Percentiles rank a stretch among this genome's conserved stretches.
Conservation (phyloP, 1,284 basidiomycete genomes). For the Tilletia caries region DNA sequence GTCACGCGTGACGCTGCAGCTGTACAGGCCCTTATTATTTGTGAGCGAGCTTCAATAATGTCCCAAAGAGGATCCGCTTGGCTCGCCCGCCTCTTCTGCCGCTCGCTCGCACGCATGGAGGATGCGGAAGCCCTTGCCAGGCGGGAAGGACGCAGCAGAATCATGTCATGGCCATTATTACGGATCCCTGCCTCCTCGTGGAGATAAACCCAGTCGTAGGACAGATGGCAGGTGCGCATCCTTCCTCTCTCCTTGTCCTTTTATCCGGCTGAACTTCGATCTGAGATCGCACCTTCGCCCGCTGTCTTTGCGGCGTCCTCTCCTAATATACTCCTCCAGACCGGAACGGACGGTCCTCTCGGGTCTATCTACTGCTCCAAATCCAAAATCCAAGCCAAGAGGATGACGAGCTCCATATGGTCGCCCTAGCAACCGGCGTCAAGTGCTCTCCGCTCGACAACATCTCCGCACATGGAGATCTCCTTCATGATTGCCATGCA, state of each 20-base stretch:
- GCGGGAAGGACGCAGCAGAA: too few relatives aligned
- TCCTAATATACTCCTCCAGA: too few relatives aligned
- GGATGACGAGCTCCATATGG: constrained; percentile 56
- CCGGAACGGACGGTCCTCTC: constrained; percentile 40
- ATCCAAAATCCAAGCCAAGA: neutral
- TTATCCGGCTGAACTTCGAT: neutral
- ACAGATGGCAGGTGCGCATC: constrained; percentile 24
- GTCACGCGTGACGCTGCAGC: too few relatives aligned
- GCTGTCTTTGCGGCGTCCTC: too few relatives aligned
- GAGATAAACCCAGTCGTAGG: constrained; percentile 30
- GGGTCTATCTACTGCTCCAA: constrained; percentile 24
- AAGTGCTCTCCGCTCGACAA: constrained; percentile 73
- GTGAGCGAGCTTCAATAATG: too few relatives aligned
- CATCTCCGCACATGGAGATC: constrained; percentile 70
- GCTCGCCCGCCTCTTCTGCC: too few relatives aligned
- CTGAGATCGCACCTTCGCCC: neutral
- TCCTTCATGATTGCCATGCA: constrained; percentile 83
- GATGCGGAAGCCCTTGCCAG: too few relatives aligned
- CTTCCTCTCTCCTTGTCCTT: neutral
- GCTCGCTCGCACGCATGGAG: too few relatives aligned
- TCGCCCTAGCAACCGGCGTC: constrained; percentile 76
- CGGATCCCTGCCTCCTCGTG: constrained; percentile 22
- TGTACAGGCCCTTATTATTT: too few relatives aligned
- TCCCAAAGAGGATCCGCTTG: too few relatives aligned
- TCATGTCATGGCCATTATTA: too few relatives aligned